Evolutionary conservation across 192 early-diverging fungal species (phyloP), one percentile per base, ranked within the genome.

Genomic region (Oehlia diaphana): DNA sequence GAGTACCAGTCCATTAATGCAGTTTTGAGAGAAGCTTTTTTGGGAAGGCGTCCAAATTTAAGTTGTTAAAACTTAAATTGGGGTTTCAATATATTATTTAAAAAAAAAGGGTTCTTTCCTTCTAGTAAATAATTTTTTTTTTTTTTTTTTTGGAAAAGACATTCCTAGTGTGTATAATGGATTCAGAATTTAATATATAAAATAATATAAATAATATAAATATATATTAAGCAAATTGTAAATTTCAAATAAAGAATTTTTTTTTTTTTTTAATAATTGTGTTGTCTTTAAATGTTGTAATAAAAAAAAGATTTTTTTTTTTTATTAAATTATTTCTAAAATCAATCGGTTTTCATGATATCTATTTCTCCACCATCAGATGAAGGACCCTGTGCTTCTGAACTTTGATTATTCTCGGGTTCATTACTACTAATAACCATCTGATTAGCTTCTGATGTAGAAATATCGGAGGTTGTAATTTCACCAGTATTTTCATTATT

Each of bases 21-120:
- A 16, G 35, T 69, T 69, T 69, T 69, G 35, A 69, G 67, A 21
- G 67, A 69, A 42, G 67, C 67, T 69, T 69, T 69, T 12, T 69
- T 69, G 14, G 19, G 16, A 37, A 69, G 67, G 33, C 67, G 39
- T 69, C 64, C 14, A 21, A 16, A 58, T 21, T 16, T 58, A 21
- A 47, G 53, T 21, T 58, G 53, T 21, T 58, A 5, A 58, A 12
- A 12, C 9, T 47, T 47, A 47, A 7, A 8, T 42, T 5, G 39
- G 39, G 7, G 7, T 42, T 6, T 42, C 39, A 37, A 37, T 42
- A 42, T 42, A 9, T 42, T 42, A 42, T 42, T 42, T 42, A 42
- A 42, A 26, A 26, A n/a, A 26, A 26, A 35, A 35, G 3, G 1
- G 35, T 35, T 35, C 35, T 35, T 35, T 3, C 3, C 35, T 39